Conservation (phyloP, 441 rosid species). For the Breynia disticha region DNA sequence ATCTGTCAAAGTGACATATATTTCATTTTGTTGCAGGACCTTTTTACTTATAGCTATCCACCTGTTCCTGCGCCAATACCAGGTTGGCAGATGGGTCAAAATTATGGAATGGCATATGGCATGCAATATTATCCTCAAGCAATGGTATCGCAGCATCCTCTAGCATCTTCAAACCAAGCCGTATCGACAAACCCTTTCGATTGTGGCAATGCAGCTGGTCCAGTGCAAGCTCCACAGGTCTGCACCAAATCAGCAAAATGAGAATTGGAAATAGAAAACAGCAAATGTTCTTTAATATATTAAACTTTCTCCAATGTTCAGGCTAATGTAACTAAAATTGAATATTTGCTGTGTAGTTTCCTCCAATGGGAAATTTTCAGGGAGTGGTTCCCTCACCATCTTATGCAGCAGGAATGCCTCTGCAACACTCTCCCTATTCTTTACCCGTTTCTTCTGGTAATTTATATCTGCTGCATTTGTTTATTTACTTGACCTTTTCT, state of each 20-base stretch:
- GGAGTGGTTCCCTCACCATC: conserved; percentile 32
- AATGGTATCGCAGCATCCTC: conserved; percentile 47
- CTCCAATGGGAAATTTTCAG: conserved; percentile 32
- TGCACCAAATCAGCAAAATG: neutral
- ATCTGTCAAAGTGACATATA: neutral
- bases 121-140: conserved; percentile 44
- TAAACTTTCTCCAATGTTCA: neutral
- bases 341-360: conserved; percentile 34
- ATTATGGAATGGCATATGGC: conserved; percentile 40
- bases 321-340: too few species aligned
- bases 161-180: conserved; percentile 24
- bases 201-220: conserved; percentile 25
- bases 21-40: conserved; percentile 39
- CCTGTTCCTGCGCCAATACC: conserved; percentile 31
- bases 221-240: conserved; percentile 37
- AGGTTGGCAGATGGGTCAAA: conserved; percentile 39
- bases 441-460: conserved; percentile 31
- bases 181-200: conserved; percentile 64
- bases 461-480: conserved; percentile 4
- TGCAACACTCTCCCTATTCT: conserved; percentile 24
- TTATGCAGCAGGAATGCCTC: conserved; percentile 20
- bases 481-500: neutral
- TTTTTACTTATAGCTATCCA: conserved; percentile 46
- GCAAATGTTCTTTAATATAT: neutral
- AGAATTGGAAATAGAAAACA: neutral